A percentile compares a stretch with the other conserved stretches of the same genome.
Evolutionary conservation across 495 filamentous ascomycete genomes (phyloP).

Genomic region (Trichoderma parareesei): DNA sequence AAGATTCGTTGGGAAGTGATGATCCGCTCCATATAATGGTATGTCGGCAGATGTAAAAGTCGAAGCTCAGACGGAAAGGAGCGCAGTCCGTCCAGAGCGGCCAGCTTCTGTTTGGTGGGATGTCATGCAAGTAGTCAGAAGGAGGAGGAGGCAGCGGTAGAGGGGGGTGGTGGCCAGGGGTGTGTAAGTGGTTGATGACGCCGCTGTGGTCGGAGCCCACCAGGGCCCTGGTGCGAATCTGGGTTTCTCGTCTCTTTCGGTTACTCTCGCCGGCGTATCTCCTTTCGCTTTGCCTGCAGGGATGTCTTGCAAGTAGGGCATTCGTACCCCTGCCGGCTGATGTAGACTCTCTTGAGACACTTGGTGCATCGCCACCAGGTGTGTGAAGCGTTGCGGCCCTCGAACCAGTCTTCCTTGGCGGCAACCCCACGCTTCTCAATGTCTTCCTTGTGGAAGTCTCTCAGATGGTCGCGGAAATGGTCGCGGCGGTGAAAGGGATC

Average conservation of each 20-base stretch:
- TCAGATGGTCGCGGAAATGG: conserved; percentile 42
- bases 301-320: conserved; percentile 27
- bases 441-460: conserved; percentile 44
- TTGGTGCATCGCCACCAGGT: conserved; percentile 33
- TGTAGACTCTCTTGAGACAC: conserved; percentile 27
- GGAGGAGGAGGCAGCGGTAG: neutral
- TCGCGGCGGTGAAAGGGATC: conserved; percentile 34
- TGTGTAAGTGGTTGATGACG: neutral
- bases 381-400: conserved; percentile 20
- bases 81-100: neutral
- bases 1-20: neutral
- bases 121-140: neutral
- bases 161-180: neutral
- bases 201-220: neutral
- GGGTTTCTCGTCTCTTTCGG: neutral
- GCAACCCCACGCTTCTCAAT: conserved; percentile 27
- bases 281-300: conserved; percentile 16
- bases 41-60: conserved; percentile 7
- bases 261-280: conserved; percentile 10
- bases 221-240: neutral
- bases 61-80: neutral
- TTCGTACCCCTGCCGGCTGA: conserved; percentile 25
- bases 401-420: conserved; percentile 21
- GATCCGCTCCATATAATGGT: neutral
- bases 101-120: neutral